Evolutionary conservation across 495 filamentous ascomycete species (phyloP), one percentile per base, ranked within the genome.

Genomic region (Pseudotulostoma volvatum): DNA sequence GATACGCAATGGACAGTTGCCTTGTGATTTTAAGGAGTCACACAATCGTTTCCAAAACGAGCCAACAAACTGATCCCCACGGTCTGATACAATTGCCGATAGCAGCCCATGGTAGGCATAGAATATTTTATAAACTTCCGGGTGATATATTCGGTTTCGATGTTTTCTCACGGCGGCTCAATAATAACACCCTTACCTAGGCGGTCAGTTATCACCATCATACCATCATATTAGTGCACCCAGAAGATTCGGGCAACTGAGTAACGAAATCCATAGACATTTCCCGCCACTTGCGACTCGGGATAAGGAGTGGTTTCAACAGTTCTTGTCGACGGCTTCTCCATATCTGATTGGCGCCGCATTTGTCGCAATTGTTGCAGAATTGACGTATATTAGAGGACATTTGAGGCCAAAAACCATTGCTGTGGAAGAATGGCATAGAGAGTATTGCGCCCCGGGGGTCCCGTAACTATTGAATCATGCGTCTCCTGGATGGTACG

Each of bases 261-360:
- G 15, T 20, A 25, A 50, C 46, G 31, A 50, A 50, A 38, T 53
- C 42, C 5, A 50, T 42, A 17, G 18, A 36, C 4, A 51, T 44
- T 15, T 53, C 40, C 32, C 50, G 4, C 46, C 42, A 55, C 7
- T 30, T 43, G 17, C 42, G 14, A 1, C 49, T 15, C 3, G 43
- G 47, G 11, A 50, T 37, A 9, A 42, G 38, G 9, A 52, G 34
- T 3, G 48, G 45, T 33, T 52, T 40, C 9, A 54, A 38, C 15
- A 49, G 34, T 2, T 42, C 43, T 28, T 49, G 39, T 20, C 28
- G 38, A 8, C 33, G 9, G 7, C 45, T 23, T 38, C 41, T 17
- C 33, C 25, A 42, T 1, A 42, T 37, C 16, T 3, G 14, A 36
- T 42, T 36, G 1, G 33, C 18, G 5, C 33, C 17, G 19, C 33